Percentiles rank a stretch among this genome's conserved stretches.
These are phyloP conservation scores for Somion occarium DNA, from an alignment of 1,284 basidiomycete genomes.

Conservation along the genomic window DNA sequence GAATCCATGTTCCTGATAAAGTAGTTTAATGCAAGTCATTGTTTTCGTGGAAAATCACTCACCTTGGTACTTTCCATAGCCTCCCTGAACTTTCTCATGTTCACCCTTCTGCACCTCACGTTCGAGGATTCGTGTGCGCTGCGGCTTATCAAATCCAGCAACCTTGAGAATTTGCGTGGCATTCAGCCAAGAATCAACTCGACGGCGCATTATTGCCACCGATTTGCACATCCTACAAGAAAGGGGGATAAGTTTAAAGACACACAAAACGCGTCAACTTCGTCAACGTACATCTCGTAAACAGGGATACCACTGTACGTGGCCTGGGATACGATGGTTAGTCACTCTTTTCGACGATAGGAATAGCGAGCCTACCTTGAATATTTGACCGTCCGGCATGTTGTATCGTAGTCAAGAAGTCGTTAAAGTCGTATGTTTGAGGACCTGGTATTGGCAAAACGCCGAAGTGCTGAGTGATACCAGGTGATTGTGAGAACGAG, in stretches of 20 bases:
- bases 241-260: constrained; percentile 22
- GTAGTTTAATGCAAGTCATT: background rate
- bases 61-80: constrained; percentile 99
- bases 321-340: constrained; percentile 43
- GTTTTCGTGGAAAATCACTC: constrained; percentile 20
- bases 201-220: constrained; percentile 96
- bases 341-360: constrained; percentile 8
- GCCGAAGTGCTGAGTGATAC: background rate
- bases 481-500: background rate
- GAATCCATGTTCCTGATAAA: constrained; percentile 92
- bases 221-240: constrained; percentile 84
- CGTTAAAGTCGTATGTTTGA: background rate
- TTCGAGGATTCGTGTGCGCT: constrained; percentile 94
- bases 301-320: constrained; percentile 87
- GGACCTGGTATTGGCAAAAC: too few relatives aligned
- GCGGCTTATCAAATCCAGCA: constrained; percentile 98
- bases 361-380: constrained; percentile 50
- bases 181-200: constrained; percentile 96
- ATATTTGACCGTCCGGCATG: constrained; percentile 79
- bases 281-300: constrained; percentile 70
- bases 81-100: constrained; percentile 99
- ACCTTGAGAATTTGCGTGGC: constrained; percentile 99
- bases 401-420: background rate
- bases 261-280: constrained; percentile 27
- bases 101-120: constrained; percentile 98